Evolutionary conservation across 2,329 filamentous ascomycete genomes (phyloP).

Genomic region (Ophiostoma angusticollis): DNA sequence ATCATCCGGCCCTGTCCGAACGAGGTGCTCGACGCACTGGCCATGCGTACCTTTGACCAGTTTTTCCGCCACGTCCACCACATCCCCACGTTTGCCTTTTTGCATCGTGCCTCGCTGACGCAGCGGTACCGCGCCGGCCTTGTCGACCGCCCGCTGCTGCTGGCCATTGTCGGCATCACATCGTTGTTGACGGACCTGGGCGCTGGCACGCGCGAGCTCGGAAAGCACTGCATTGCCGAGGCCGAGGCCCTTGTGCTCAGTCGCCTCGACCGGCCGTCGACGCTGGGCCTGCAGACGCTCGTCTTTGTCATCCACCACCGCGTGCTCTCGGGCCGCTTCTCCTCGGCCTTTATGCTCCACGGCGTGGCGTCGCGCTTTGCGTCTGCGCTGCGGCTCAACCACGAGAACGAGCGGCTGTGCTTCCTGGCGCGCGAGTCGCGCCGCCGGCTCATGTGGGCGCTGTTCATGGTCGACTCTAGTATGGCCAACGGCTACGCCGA

Average conservation of each 20-base stretch:
- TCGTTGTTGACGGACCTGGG: slow-evolving; percentile 42
- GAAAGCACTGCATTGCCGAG: slow-evolving; percentile 40
- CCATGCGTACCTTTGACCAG: slow-evolving; percentile 39
- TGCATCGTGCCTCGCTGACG: slow-evolving; percentile 47
- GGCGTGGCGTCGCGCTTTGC: slow-evolving; percentile 34
- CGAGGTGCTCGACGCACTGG: slow-evolving; percentile 35
- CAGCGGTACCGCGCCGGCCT: slow-evolving; percentile 44
- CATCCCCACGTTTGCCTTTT: slow-evolving; percentile 44
- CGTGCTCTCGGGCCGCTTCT: slow-evolving; percentile 31
- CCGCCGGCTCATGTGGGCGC: slow-evolving; percentile 35
- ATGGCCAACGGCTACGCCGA: slow-evolving; percentile 34
- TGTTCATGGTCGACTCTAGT: slow-evolving; percentile 34
- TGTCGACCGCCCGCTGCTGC: slow-evolving; percentile 39
- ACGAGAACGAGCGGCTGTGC: slow-evolving; percentile 32
- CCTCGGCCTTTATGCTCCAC: slow-evolving; percentile 34
- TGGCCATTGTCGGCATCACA: slow-evolving; percentile 43
- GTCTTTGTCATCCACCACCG: slow-evolving; percentile 35
- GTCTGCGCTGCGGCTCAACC: slow-evolving; percentile 35
- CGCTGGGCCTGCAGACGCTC: slow-evolving; percentile 38
- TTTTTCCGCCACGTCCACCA: slow-evolving; percentile 48
- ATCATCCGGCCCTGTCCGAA: slow-evolving; percentile 16
- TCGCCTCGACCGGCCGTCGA: slow-evolving; percentile 42
- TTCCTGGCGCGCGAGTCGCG: slow-evolving; percentile 32
- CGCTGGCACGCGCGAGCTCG: slow-evolving; percentile 37
- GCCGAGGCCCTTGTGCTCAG: slow-evolving; percentile 39